A percentile compares a stretch with the other conserved stretches of the same genome.
These are phyloP conservation scores for Coprinellus micaceus DNA, from an alignment of 768 basidiomycete genomes.

Conservation along the genomic window DNA sequence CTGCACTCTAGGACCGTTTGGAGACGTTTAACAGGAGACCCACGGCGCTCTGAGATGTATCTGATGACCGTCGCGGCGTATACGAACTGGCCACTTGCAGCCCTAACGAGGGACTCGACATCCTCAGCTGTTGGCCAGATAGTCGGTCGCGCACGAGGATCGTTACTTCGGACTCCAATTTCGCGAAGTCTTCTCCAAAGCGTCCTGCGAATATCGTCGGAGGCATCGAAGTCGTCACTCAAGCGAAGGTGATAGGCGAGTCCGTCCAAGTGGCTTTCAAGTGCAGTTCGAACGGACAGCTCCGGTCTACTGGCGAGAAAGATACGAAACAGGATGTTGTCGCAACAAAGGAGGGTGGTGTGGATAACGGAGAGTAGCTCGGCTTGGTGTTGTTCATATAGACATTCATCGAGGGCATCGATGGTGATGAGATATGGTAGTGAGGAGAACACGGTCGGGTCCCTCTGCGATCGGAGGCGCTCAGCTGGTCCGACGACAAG, in stretches of 20 bases:
- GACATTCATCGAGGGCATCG: slow-evolving; percentile 15
- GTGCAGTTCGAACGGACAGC: slow-evolving; percentile 3
- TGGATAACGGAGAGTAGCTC: slow-evolving; percentile 9
- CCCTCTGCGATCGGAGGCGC: background rate
- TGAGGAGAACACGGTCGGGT: background rate
- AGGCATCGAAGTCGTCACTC: slow-evolving; percentile 1
- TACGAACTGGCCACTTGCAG: slow-evolving; percentile 12
- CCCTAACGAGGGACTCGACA: slow-evolving; percentile 5
- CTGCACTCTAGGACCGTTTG: background rate
- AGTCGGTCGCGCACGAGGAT: background rate
- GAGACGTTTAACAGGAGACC: background rate
- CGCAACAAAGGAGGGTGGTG: background rate
- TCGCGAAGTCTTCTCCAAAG: background rate
- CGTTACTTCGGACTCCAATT: background rate
- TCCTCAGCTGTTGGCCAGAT: slow-evolving; percentile 11
- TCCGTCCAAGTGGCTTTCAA: background rate
- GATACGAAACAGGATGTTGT: slow-evolving; percentile 5
- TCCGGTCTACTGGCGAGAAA: slow-evolving; percentile 15
- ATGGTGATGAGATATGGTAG: slow-evolving; percentile 1
- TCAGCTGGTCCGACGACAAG: slow-evolving; percentile 4
- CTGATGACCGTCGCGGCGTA: slow-evolving; percentile 12
- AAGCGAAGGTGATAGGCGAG: background rate
- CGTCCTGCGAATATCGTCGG: background rate
- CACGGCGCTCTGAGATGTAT: slow-evolving; percentile 13
- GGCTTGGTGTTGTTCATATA: slow-evolving; percentile 2